Percentiles rank a stretch among this genome's conserved stretches.
Conservation (phyloP, 768 basidiomycete genomes). For the Suillus tomentosus region DNA sequence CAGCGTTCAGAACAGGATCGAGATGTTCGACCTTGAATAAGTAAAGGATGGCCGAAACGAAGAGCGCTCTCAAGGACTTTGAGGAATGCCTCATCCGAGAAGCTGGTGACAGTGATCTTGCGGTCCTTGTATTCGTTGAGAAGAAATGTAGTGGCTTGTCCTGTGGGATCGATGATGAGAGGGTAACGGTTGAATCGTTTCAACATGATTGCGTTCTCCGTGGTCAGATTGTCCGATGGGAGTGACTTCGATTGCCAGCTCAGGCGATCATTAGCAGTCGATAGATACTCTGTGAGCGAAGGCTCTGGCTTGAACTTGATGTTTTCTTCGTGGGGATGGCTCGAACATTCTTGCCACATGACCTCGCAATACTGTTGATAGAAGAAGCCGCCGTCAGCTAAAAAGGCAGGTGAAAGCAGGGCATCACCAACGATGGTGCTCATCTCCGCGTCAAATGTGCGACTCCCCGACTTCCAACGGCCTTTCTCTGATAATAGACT, state of each 20-base stretch:
- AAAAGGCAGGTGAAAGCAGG: conserved; percentile 90
- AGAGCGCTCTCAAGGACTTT: conserved; percentile 98
- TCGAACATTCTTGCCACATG: conserved; percentile 96
- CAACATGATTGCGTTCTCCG: conserved; percentile 99
- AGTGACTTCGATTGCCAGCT: conserved; percentile 95
- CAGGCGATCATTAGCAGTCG: conserved; percentile 94
- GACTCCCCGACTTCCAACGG: conserved; percentile 94
- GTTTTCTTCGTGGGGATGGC: conserved; percentile 84
- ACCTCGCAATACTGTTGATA: conserved; percentile 97
- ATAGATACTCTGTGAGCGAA: conserved; percentile 92
- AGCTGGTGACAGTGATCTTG: conserved; percentile 97
- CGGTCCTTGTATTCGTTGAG: conserved; percentile 93
- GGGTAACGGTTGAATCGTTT: conserved; percentile 98
- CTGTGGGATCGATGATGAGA: conserved; percentile 96
- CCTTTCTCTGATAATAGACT: conserved; percentile 93
- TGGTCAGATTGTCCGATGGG: conserved; percentile 94
- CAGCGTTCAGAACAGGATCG: conserved; percentile 96
- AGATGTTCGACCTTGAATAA: conserved; percentile 98
- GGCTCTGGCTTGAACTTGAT: conserved; percentile 93
- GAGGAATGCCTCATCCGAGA: conserved; percentile 97
- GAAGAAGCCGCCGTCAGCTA: conserved; percentile 97
- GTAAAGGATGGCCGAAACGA: conserved; percentile 94
- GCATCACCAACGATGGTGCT: conserved; percentile 98
- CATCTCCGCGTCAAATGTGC: conserved; percentile 97
- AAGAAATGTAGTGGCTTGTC: conserved; percentile 93